Conservation (phyloP, 805 yeast species). For the Candida chauliodis region DNA sequence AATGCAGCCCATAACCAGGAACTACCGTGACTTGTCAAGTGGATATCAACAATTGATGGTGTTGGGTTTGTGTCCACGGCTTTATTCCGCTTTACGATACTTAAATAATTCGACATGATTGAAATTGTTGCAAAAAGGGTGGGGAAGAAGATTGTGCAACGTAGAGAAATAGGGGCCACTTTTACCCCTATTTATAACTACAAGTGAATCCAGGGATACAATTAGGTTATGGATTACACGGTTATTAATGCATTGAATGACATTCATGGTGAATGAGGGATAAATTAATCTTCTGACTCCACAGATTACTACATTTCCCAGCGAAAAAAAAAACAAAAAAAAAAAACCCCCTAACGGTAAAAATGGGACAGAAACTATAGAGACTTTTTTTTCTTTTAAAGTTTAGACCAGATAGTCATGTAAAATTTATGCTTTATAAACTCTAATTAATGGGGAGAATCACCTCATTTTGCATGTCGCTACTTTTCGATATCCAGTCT, state of each 20-base stretch:
- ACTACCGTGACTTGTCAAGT: constrained; percentile 55
- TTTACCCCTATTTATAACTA: constrained; percentile 12
- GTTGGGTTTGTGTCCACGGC: constrained; percentile 44
- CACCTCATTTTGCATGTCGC: constrained; percentile 2
- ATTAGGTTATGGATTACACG: constrained; percentile 1
- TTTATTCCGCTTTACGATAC: constrained; percentile 22
- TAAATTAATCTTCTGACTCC: background rate
- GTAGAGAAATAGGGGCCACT: constrained; percentile 10
- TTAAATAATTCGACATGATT: background rate
- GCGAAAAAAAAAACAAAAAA: background rate
- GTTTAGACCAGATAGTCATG: background rate
- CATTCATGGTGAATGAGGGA: no score
- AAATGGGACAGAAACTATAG: background rate
- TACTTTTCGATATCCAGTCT: background rate
- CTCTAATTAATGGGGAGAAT: background rate
- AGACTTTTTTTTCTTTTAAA: no score
- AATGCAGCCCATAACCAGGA: constrained; percentile 69
- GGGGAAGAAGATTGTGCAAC: background rate
- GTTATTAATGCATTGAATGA: no score
- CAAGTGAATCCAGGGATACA: constrained; percentile 1
- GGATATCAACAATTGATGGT: constrained; percentile 41
- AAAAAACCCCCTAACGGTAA: background rate
- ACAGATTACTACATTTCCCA: background rate
- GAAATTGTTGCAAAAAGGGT: background rate
- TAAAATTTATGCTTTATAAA: no score